Percentiles rank a stretch among this genome's conserved stretches.
Evolutionary conservation across 352 stramenopile genomes (phyloP).

Genomic region (Phytophthora aleatoria): DNA sequence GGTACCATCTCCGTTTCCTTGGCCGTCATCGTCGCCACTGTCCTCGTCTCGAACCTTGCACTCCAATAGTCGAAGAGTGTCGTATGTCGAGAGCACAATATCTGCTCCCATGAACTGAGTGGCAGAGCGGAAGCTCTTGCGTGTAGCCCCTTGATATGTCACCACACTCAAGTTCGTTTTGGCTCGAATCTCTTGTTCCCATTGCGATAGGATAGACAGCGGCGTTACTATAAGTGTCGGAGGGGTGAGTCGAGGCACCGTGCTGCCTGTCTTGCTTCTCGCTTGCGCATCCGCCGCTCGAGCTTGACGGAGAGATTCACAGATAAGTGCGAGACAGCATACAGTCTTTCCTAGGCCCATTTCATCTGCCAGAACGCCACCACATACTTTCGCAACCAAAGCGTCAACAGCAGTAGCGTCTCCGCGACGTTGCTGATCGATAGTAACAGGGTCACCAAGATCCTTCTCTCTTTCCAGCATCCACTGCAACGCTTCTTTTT

Average conservation of each 20-base stretch:
- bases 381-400: constrained; percentile 52
- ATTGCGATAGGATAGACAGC: constrained; percentile 86
- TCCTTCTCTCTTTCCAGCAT: constrained; percentile 79
- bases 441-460: constrained; percentile 24
- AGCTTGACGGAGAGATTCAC: constrained; percentile 57
- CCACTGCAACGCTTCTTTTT: constrained; percentile 88
- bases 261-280: constrained; percentile 27
- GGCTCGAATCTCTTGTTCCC: constrained; percentile 80
- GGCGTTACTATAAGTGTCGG: constrained; percentile 83
- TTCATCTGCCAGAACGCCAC: constrained; percentile 87
- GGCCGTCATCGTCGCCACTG: constrained; percentile 19
- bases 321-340: constrained; percentile 82
- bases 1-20: constrained; percentile 23
- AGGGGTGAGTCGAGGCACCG: constrained; percentile 48
- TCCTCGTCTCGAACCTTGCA: constrained; percentile 55
- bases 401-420: constrained; percentile 39
- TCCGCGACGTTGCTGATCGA: constrained; percentile 37
- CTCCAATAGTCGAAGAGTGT: constrained; percentile 75
- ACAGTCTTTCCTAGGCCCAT: constrained; percentile 93
- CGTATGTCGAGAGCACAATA: constrained; percentile 82
- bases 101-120: constrained; percentile 84
- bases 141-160: constrained; percentile 69
- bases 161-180: constrained; percentile 82
- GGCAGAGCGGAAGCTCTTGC: constrained; percentile 63
- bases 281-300: constrained; percentile 37